Evolutionary conservation across 2,329 filamentous ascomycete genomes (phyloP), one percentile per base, ranked within the genome.

Genomic region (Diaporthe caulivora): DNA sequence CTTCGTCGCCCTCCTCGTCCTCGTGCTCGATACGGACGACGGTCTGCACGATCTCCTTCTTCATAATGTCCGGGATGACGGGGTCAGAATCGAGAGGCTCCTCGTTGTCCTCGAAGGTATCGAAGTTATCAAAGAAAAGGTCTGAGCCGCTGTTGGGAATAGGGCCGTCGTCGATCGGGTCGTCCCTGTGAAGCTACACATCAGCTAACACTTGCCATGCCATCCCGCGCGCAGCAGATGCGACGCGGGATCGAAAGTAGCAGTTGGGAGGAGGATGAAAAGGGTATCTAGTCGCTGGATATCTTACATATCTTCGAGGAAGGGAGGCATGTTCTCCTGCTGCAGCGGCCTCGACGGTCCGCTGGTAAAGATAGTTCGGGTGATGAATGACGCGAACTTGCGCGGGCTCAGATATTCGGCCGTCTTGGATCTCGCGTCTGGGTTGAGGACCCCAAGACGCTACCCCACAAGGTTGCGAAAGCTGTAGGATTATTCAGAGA

Each of bases 381-480:
- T 29, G n/a, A 74, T n/a, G 18, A 74, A 26, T 31, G 73, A 74
- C 34, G 53, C 70, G 69, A 74, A 51, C 40, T 71, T 71, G 29
- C 69, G 72, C 24, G 69, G 60, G 69, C 58, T 72, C 40, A 74
- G 47, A 49, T 72, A 74, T 62, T 72, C 69, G 60, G 72, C 72
- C 72, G 70, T 71, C 17, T 68, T 74, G 58, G 53, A 68, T 70
- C 8, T 49, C 72, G 72, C 55, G 58, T 70, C 71, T 72, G 54
- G 70, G 67, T 47, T 62, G 40, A 58, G 18, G 26, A 34, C 55
- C 71, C 71, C 71, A 54, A 62, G 71, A 73, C 65, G 65, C 65
- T 51, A 47, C 37, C 70, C 49, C 29, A 21, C 44, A 42, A 71
- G n/a, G 57, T 42, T 31, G 72, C 40, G 64, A 58, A 71, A 71